Base-by-base conservation (phyloP, 768 basidiomycete species). In the Zangia roseola region DNA sequence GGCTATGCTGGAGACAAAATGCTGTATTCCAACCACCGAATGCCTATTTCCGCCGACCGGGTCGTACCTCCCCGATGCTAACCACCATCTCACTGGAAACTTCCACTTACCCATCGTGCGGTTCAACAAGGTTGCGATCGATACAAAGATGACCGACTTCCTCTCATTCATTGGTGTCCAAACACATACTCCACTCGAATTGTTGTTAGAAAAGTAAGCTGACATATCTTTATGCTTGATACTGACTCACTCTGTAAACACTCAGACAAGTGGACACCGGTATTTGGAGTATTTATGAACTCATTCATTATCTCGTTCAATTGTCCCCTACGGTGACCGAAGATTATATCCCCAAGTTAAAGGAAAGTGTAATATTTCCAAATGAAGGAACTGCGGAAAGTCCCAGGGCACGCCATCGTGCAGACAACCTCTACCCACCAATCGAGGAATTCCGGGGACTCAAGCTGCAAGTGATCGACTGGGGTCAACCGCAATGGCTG, bases 401-500 rank as follows among this genome's bases (percentile, higher is more conserved):
- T 53, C 56, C 40, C 52, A 43, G 76, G 52, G 57, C 65, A 2
- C 72, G 88, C 17, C 77, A 71, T 54, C 80, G 73, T 45, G 88
- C 90, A 0, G 69, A 75, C 23, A 80, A 89, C 50, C 73, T 98
- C 8, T 95, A 94, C 61, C 94, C 95, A 60, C 94, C 95, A 0
- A 52, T 79, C 0, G 80, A 84, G 21, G 70, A 72, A 2, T 81
- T 94, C 45, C 76, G 86, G 9, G 71, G 77, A 40, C 72, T 97
- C 8, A 77, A 77, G 3, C 65, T 98, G 10, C 91, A 91, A 2
- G 61, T 94, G 4, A 75, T 97, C 31, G 90, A 92, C 53, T 97
- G 94, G 93, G 83, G 84, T 2, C 71, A 70, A 20, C 30, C 30
- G 6, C 71, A 84, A 64, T 98, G 94, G 94, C 74, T 76, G 44